phyloP scores from a whole-genome alignment of 257 asterid genomes.

The Penstemon newberryi region DNA sequence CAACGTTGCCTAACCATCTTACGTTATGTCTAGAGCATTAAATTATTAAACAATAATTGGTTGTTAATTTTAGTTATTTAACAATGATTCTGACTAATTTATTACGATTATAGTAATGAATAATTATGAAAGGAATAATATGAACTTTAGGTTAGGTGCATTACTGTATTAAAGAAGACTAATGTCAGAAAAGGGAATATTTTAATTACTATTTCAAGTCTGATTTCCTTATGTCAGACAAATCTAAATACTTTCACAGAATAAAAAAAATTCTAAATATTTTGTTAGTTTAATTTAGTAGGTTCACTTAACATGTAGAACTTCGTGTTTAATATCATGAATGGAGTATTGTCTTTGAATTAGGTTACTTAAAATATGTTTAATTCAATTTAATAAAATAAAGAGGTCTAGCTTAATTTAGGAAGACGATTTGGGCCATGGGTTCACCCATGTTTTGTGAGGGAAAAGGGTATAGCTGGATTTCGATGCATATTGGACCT shows the following conservation, averaged over 20 bases:
- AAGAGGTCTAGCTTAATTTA: too few species aligned
- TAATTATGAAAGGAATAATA: constrained; percentile 7
- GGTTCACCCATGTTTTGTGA: too few species aligned
- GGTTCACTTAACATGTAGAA: too few species aligned
- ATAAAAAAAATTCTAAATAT: too few species aligned
- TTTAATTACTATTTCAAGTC: constrained; percentile 4
- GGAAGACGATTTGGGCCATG: too few species aligned
- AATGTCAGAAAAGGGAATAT: constrained; percentile 3
- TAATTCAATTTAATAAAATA: too few species aligned
- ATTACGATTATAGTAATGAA: constrained; percentile 6
- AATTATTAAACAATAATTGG: constrained; percentile 28
- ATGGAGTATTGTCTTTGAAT: too few species aligned
- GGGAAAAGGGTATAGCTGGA: too few species aligned
- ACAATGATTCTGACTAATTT: constrained; percentile 4
- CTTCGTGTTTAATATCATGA: too few species aligned
- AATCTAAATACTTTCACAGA: neutral
- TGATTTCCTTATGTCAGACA: constrained; percentile 22
- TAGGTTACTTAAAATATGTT: too few species aligned
- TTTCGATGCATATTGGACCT: too few species aligned
- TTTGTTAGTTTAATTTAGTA: too few species aligned
- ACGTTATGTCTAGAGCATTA: neutral
- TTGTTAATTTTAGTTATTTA: neutral
- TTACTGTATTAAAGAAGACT: constrained; percentile 20
- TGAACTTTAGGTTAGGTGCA: neutral
- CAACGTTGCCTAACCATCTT: constrained; percentile 1